Evolutionary conservation across 768 basidiomycete genomes (phyloP), one percentile per base, ranked within the genome.

Genomic region (Agrocybe chaxingu): DNA sequence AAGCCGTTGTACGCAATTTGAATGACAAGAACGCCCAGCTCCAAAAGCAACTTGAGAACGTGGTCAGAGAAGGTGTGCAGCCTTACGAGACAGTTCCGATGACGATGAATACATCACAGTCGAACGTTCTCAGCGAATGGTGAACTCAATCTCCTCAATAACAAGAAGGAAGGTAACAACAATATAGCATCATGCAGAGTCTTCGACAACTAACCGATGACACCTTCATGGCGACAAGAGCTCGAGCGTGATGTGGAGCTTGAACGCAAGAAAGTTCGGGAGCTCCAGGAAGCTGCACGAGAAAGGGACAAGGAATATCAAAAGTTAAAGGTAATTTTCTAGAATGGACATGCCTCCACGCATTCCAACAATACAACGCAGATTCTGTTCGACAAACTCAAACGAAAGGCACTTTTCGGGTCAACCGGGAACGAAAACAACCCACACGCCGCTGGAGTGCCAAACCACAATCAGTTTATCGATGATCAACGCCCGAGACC

Each of bases 241-340:
- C 66, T 91, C 37, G 87, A 90, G 64, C 81, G 85, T 18, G 92
- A 93, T 56, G 72, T 93, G 34, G 91, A 92, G 57, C 54, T 87
- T 24, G 91, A 93, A 65, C 78, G 87, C 30, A 77, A 88, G 16
- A 91, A 84, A 61, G 76, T 80, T 31, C 76, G 82, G 6, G 89
- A 91, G 18, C 64, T 89, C 24, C 87, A 90, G 58, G 89, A 93
- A 34, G 69, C 79, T 1, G 75, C 85, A 2, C 78, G 82, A 58
- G 89, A 92, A 59, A 77, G 84, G 58, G 91, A 92, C 54, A 91
- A 87, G 60, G 92, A 92, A 60, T 93, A 92, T 60, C 87, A 88
- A 49, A 92, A 89, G 62, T 78, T 93, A 36, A 93, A 92, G 76
- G 91, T 81, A 29, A 30, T 44, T n/a, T 29, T 33, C n/a, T 9